Percentiles rank a stretch among this genome's conserved stretches.
phyloP scores from a whole-genome alignment of 257 asterid genomes.

The Datura wrightii region DNA sequence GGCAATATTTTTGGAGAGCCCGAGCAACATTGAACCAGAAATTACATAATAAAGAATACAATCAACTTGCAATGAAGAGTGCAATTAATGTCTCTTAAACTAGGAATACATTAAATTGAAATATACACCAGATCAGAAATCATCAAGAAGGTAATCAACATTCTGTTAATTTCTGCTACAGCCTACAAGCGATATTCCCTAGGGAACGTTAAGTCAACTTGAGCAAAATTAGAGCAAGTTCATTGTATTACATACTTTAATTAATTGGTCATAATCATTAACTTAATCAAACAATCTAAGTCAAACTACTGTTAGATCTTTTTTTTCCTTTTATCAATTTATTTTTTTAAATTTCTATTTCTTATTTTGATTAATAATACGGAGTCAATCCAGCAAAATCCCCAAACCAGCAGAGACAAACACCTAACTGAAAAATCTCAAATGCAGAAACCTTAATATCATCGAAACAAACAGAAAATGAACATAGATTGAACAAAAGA shows the following conservation, averaged over 20 bases:
- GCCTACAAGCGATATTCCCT: neutral
- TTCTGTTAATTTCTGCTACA: neutral
- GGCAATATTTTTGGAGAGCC: neutral
- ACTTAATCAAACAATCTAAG: conserved; percentile 25
- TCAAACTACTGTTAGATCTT: conserved; percentile 12
- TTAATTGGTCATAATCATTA: neutral
- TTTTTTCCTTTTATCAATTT: neutral
- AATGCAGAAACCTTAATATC: neutral
- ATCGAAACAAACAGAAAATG: neutral
- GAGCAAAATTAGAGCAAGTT: conserved; percentile 6
- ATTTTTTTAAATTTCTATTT: neutral
- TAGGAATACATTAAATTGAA: neutral
- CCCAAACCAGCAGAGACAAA: neutral
- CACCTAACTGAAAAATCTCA: neutral
- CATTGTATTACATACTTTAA: neutral
- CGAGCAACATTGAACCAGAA: neutral
- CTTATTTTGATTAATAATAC: neutral
- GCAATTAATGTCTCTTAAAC: neutral
- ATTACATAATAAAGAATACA: neutral
- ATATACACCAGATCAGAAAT: conserved; percentile 1
- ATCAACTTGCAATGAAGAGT: neutral
- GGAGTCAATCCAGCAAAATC: neutral
- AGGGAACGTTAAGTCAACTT: neutral
- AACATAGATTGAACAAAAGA: neutral
- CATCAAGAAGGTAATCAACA: neutral